phyloP scores from a whole-genome alignment of 164 flowering plant species.

The Sextonia rubra region DNA sequence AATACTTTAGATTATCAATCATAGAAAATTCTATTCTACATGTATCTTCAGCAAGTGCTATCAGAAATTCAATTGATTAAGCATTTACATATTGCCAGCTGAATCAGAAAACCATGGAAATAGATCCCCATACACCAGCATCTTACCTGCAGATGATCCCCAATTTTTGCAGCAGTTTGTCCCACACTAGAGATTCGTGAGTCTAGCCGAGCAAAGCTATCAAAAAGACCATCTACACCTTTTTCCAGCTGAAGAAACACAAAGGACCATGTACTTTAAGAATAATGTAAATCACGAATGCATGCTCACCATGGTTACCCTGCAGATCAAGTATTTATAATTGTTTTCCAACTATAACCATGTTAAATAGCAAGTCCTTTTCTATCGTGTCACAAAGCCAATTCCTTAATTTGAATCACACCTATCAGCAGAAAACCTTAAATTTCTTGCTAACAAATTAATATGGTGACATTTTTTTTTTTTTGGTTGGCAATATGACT shows the following conservation, averaged over 20 bases:
- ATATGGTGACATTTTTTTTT: no score
- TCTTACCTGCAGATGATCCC: constrained; percentile 95
- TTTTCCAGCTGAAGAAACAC: constrained; percentile 65
- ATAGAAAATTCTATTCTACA: background rate
- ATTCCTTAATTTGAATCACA: no score
- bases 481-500: no score
- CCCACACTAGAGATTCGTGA: constrained; percentile 99
- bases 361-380: no score
- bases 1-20: constrained; percentile 7
- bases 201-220: constrained; percentile 93
- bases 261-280: background rate
- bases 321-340: background rate
- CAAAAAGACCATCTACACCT: constrained; percentile 97
- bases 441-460: no score
- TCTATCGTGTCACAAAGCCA: no score
- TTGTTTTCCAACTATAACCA: no score
- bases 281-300: background rate
- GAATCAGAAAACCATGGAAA: background rate
- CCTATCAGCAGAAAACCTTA: no score
- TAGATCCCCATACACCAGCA: background rate
- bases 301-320: constrained; percentile 1
- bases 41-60: background rate
- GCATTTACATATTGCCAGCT: background rate
- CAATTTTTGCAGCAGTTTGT: constrained; percentile 99
- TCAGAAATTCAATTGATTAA: no score